Evolutionary conservation across 169 alveolate species (phyloP), one percentile per base, ranked within the genome.

Genomic region (Eimeria zaria): DNA sequence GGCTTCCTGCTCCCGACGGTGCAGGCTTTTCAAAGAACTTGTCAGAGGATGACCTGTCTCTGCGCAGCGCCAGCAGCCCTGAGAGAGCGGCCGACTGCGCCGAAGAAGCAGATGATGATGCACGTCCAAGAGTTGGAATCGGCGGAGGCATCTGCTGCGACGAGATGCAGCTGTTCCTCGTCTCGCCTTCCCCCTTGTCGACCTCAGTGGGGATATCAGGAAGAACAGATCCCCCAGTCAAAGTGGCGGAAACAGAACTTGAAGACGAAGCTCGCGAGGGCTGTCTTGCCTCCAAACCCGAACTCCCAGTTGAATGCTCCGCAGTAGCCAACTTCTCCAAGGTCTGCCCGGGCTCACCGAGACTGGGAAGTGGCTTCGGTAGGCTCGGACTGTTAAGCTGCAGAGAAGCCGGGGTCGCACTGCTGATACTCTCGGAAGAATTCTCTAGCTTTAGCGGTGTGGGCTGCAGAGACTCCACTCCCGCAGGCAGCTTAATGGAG

Each of bases 361-460:
- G 60, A 51, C 36, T 81, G 14, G 90, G 71, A 51, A 46, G 90
- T 5, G 90, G 90, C 6, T 81, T 81, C 46, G 71, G 90, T 2
- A 81, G 85, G 85, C 85, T 44, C 58, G 24, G 39, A 27, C 41
- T 48, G 87, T 18, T n/a, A 8, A 48, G 60, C 60, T 20, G 87
- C 44, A 62, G 62, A 44, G 60, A 41, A 2, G 62, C 24, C 62
- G 33, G 12, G 1, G 39, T 71, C 81, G 11, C 87, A 8, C 87
- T 24, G 16, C 87, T 24, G 30, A 6, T 41, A 24, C 62, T 48
- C 87, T 51, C 30, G n/a, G 51, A 30, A 2, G 64, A 30, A 53
- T 20, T 44, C 71, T 30, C 71, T 24, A 24, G 4, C 33, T 46
- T 22, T 11, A 24, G 30, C 18, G 48, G 90, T 18, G 36, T 27